phyloP scores from a whole-genome alignment of 2,329 filamentous ascomycete genomes.

The Colletotrichum sansevieriae region DNA sequence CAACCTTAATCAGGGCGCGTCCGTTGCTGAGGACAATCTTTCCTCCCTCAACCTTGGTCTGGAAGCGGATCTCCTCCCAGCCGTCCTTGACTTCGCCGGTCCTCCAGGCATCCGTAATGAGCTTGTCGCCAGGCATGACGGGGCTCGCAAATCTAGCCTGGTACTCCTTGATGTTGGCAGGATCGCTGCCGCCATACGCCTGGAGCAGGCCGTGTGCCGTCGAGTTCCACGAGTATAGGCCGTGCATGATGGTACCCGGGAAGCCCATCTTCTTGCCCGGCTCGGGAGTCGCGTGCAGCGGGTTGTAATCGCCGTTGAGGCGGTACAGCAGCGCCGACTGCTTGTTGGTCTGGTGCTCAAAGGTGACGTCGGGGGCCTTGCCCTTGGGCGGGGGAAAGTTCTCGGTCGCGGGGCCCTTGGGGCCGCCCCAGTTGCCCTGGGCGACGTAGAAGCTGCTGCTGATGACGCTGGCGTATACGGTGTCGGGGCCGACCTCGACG shows the following conservation, averaged over 20 bases:
- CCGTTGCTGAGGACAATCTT: slow-evolving; percentile 92
- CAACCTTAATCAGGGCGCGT: slow-evolving; percentile 79
- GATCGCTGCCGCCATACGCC: slow-evolving; percentile 80
- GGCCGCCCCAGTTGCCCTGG: slow-evolving; percentile 87
- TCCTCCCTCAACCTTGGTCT: slow-evolving; percentile 81
- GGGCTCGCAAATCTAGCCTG: slow-evolving; percentile 89
- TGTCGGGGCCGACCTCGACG: slow-evolving; percentile 76
- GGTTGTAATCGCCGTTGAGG: slow-evolving; percentile 95
- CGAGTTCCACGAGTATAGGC: slow-evolving; percentile 88
- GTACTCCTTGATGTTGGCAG: slow-evolving; percentile 87
- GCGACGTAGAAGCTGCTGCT: slow-evolving; percentile 84
- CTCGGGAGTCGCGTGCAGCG: slow-evolving; percentile 88
- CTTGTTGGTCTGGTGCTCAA: slow-evolving; percentile 76
- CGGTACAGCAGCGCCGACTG: slow-evolving; percentile 84
- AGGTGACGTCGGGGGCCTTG: slow-evolving; percentile 77
- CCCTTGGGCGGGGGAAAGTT: slow-evolving; percentile 83
- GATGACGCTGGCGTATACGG: slow-evolving; percentile 78
- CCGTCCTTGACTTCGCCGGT: slow-evolving; percentile 74
- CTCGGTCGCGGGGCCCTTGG: slow-evolving; percentile 85
- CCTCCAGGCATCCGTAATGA: slow-evolving; percentile 85
- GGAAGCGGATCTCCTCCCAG: slow-evolving; percentile 87
- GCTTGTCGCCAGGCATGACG: slow-evolving; percentile 85
- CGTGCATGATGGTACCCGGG: slow-evolving; percentile 89
- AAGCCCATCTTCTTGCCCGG: slow-evolving; percentile 92
- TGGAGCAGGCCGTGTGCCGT: slow-evolving; percentile 80